Evolutionary conservation across 2,329 filamentous ascomycete species (phyloP).

Genomic region (Aureobasidium sp.): DNA sequence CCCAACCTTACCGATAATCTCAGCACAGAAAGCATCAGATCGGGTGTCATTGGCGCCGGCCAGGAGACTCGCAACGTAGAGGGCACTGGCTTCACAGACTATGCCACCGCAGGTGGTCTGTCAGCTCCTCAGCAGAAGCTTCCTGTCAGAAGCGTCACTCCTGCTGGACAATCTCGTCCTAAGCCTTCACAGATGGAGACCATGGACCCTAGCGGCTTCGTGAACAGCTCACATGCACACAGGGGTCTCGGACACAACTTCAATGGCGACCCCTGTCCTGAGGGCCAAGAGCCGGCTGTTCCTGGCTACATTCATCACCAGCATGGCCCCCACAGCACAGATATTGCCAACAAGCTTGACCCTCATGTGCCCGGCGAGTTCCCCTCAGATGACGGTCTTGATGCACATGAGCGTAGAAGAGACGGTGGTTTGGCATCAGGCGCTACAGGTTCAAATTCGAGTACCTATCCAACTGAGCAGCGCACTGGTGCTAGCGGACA

Average conservation of each 20-base stretch:
- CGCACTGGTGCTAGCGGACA: background rate
- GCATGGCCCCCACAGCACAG: conserved; percentile 28
- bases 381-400: conserved; percentile 22
- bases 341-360: conserved; percentile 29
- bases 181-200: background rate
- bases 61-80: conserved; percentile 3
- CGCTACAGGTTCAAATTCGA: background rate
- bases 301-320: conserved; percentile 18
- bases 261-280: conserved; percentile 24
- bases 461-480: conserved; percentile 19
- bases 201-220: conserved; percentile 9
- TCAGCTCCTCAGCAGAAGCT: conserved; percentile 5
- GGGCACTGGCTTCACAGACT: conserved; percentile 1
- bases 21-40: conserved; percentile 35
- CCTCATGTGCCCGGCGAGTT: conserved; percentile 31
- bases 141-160: conserved; percentile 1
- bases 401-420: conserved; percentile 17
- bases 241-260: conserved; percentile 24
- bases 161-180: background rate
- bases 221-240: conserved; percentile 6
- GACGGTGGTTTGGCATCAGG: background rate
- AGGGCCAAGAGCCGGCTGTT: conserved; percentile 9
- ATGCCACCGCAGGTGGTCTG: conserved; percentile 15
- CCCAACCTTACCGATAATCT: conserved; percentile 11
- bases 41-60: conserved; percentile 31